Percentiles rank a stretch among this genome's conserved stretches.
These are phyloP conservation scores for Saksenaea oblongispora DNA, from an alignment of 371 early-diverging fungal genomes.

Conservation along the genomic window DNA sequence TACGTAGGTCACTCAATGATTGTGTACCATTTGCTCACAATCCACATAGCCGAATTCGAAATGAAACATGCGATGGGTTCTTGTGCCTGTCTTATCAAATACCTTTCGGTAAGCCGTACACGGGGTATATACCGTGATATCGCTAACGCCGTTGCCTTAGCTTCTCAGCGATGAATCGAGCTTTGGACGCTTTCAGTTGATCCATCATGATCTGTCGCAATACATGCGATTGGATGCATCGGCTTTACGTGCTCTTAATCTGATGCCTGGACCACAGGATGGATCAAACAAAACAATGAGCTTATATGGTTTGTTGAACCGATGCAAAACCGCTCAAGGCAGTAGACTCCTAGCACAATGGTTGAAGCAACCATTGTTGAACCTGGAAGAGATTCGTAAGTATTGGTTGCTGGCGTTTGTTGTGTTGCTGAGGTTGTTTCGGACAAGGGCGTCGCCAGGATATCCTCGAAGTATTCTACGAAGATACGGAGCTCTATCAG, in stretches of 20 bases:
- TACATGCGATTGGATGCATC: conserved; percentile 93
- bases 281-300: conserved; percentile 81
- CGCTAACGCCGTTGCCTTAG: conserved; percentile 24
- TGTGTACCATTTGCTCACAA: background rate
- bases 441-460: conserved; percentile 69
- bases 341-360: conserved; percentile 87
- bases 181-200: conserved; percentile 71
- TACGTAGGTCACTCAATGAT: conserved; percentile 54
- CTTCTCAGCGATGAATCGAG: conserved; percentile 76
- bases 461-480: conserved; percentile 75
- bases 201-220: conserved; percentile 79
- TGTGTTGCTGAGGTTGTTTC: background rate
- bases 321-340: conserved; percentile 92
- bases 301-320: conserved; percentile 85
- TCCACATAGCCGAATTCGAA: conserved; percentile 74
- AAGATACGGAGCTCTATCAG: conserved; percentile 72
- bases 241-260: conserved; percentile 86
- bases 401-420: background rate
- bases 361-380: conserved; percentile 93
- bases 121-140: background rate
- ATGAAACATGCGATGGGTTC: conserved; percentile 78
- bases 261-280: conserved; percentile 81
- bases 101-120: conserved; percentile 57
- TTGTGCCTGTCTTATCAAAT: conserved; percentile 77
- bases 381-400: conserved; percentile 69